These are phyloP conservation scores for Diatrype stigma DNA, from an alignment of 2,329 filamentous ascomycete species.

Conservation along the genomic window DNA sequence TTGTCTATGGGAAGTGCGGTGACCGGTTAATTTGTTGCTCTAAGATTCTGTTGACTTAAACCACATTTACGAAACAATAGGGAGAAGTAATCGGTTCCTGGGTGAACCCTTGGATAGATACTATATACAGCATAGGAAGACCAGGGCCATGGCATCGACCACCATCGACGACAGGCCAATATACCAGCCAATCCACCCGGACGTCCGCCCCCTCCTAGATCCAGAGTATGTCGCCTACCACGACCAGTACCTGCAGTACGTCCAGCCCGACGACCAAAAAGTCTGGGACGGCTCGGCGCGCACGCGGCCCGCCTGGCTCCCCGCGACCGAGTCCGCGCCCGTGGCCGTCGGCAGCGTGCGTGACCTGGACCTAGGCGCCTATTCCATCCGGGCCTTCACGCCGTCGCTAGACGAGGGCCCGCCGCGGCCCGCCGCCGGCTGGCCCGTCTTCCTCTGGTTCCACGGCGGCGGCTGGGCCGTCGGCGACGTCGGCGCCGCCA, in stretches of 20 bases:
- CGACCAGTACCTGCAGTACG: slow-evolving; percentile 3
- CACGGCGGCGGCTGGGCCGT: slow-evolving; percentile 7
- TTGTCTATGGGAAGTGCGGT: too few species aligned
- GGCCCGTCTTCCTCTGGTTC: slow-evolving; percentile 5
- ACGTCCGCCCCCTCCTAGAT: slow-evolving; percentile 1
- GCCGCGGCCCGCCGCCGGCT: not conserved
- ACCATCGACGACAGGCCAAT: not conserved
- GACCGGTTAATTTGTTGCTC: too few species aligned
- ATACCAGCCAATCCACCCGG: slow-evolving; percentile 3
- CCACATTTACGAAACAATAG: too few species aligned
- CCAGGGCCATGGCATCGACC: too few species aligned
- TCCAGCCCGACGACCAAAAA: not conserved
- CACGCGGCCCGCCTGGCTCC: not conserved
- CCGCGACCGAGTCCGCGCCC: not conserved
- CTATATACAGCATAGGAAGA: too few species aligned
- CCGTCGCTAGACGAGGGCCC: not conserved
- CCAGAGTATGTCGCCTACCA: slow-evolving; percentile 5
- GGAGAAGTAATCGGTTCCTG: too few species aligned
- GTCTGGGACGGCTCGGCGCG: slow-evolving; percentile 3
- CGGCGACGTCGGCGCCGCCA: not conserved
- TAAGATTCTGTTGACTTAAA: too few species aligned
- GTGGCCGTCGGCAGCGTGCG: not conserved
- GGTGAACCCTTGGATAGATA: too few species aligned
- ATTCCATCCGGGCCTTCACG: not conserved
- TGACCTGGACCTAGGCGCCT: slow-evolving; percentile 1